These are phyloP conservation scores for Stemphylium lycopersici DNA, from an alignment of 2,329 filamentous ascomycete species.

Conservation along the genomic window DNA sequence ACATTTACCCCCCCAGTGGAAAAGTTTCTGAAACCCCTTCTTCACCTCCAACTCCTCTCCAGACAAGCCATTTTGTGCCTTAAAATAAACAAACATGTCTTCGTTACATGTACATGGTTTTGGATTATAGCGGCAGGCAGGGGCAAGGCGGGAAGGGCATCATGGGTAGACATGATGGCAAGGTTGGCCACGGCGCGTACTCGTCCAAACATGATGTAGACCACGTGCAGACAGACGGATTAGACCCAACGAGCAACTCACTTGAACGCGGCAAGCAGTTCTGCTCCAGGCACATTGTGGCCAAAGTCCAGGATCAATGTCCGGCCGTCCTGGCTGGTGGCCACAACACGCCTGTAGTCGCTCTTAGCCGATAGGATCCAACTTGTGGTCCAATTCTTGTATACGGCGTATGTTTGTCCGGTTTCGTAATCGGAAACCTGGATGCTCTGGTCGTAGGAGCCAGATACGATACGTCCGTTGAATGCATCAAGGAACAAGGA, in stretches of 20 bases:
- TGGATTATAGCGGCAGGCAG: not conserved
- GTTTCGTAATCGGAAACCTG: conserved; percentile 90
- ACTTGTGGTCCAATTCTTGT: conserved; percentile 93
- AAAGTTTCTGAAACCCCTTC: not conserved
- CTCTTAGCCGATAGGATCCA: conserved; percentile 97
- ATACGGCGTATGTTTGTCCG: conserved; percentile 78
- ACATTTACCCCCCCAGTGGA: not conserved
- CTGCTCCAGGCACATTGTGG: conserved; percentile 60
- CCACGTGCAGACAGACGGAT: not conserved
- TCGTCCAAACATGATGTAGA: conserved; percentile 2
- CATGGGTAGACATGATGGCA: not conserved
- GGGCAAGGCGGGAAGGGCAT: not conserved
- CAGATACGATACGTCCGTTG: conserved; percentile 85
- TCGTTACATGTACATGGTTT: not conserved
- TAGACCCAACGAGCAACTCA: not conserved
- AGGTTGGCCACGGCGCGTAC: not conserved
- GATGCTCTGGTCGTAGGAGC: conserved; percentile 93
- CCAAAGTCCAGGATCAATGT: conserved; percentile 95
- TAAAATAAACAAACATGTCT: not conserved
- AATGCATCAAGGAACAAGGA: conserved; percentile 88
- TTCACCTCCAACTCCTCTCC: not conserved
- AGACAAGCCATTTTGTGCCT: not conserved
- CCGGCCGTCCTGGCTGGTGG: conserved; percentile 91
- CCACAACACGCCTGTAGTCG: conserved; percentile 92
- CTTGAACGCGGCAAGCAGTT: conserved; percentile 50